These are phyloP conservation scores for Furcasterigmium sp. DNA, from an alignment of 2,329 filamentous ascomycete species.

Conservation along the genomic window DNA sequence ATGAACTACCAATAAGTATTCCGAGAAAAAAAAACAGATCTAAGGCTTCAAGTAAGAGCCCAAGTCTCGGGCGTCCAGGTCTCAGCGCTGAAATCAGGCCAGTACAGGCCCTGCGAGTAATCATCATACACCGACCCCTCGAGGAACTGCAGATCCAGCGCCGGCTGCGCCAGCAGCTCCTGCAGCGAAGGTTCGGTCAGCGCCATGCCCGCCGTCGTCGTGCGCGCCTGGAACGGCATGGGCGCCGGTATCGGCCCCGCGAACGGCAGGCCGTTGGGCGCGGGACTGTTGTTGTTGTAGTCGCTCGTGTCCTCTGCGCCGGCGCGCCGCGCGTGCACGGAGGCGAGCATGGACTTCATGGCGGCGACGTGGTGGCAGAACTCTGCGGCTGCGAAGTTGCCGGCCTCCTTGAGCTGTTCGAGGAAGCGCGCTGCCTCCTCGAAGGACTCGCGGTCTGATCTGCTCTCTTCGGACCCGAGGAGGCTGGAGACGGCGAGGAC, in stretches of 20 bases:
- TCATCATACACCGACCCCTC: slow-evolving; percentile 16
- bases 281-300: too few relatives aligned
- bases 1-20: too few relatives aligned
- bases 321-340: slow-evolving; percentile 4
- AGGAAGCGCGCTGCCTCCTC: slow-evolving; percentile 31
- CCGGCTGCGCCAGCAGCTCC: slow-evolving; percentile 24
- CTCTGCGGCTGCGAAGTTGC: slow-evolving; percentile 34
- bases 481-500: slow-evolving; percentile 38
- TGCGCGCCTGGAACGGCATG: slow-evolving; percentile 4
- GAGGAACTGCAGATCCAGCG: slow-evolving; percentile 26
- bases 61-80: slow-evolving; percentile 10
- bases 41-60: slow-evolving; percentile 3
- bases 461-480: slow-evolving; percentile 20
- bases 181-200: slow-evolving; percentile 28
- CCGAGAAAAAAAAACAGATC: too few relatives aligned
- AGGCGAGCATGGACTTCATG: slow-evolving; percentile 20
- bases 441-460: slow-evolving; percentile 32
- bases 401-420: slow-evolving; percentile 28
- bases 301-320: background rate
- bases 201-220: slow-evolving; percentile 26
- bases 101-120: slow-evolving; percentile 12
- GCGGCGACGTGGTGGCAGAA: slow-evolving; percentile 34
- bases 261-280: background rate
- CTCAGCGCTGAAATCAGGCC: slow-evolving; percentile 11
- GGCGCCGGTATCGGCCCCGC: background rate